Evolutionary conservation across 805 yeast species (phyloP).

Genomic region (Lipomyces chichibuensis): DNA sequence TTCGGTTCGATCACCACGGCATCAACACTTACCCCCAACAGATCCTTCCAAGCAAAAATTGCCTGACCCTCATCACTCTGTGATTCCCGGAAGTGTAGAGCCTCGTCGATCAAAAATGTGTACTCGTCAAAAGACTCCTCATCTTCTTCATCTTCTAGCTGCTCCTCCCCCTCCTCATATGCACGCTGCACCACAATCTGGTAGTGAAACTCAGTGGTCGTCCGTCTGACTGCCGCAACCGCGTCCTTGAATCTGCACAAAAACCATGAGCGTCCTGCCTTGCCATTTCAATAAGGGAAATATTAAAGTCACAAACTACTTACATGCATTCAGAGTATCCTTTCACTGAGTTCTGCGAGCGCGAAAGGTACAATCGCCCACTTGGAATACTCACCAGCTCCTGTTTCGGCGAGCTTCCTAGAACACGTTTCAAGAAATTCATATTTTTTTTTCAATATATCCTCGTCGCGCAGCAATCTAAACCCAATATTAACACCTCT

Average conservation of each 20-base stretch:
- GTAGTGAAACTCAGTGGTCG: slow-evolving; percentile 66
- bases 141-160: slow-evolving; percentile 52
- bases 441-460: slow-evolving; percentile 43
- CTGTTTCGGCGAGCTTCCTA: slow-evolving; percentile 54
- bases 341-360: slow-evolving; percentile 81
- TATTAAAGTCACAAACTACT: slow-evolving; percentile 9
- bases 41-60: slow-evolving; percentile 77
- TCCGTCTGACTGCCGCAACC: slow-evolving; percentile 67
- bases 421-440: slow-evolving; percentile 73
- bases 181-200: slow-evolving; percentile 73
- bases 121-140: slow-evolving; percentile 61
- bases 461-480: neutral
- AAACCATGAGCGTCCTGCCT: neutral
- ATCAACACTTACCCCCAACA: slow-evolving; percentile 55
- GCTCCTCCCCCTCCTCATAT: slow-evolving; percentile 67
- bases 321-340: slow-evolving; percentile 69
- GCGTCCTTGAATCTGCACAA: slow-evolving; percentile 76
- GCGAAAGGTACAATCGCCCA: slow-evolving; percentile 73
- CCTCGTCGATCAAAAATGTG: slow-evolving; percentile 66
- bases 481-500: neutral
- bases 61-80: slow-evolving; percentile 57
- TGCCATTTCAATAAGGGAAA: neutral
- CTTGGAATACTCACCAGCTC: slow-evolving; percentile 73
- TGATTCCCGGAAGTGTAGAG: slow-evolving; percentile 58
- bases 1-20: neutral